Evolutionary conservation across 2,329 filamentous ascomycete species (phyloP), one percentile per base, ranked within the genome.

Genomic region (Elsinoe batatas): DNA sequence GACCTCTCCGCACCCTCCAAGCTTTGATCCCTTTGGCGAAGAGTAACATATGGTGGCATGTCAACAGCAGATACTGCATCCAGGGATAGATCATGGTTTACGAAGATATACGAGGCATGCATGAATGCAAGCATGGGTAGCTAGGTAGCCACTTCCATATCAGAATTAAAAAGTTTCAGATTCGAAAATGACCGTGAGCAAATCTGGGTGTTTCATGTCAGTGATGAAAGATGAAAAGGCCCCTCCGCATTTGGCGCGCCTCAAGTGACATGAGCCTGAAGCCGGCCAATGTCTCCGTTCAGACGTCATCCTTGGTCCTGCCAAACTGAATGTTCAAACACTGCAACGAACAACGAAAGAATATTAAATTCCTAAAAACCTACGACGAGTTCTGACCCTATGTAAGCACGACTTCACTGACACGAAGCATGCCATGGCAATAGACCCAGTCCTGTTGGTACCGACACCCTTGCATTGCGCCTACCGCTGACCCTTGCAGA

Each of bases 381-480:
- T 30, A 15, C 12, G 33, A 33, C 22, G 2, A 11, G 18, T 10
- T 10, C 7, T 15, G 30, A 35, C 6, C 44, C 32, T 12, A 49
- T 49, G 32, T 4, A 49, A 49, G 26, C 44, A 36, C 44, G 26
- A 15, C 2, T 18, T 18, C 26, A 20, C 33, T 15, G 11, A 10
- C 47, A 18, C 15, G n/a, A 43, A 30, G 20, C 20, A 53, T 44
- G 56, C 40, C 53, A 66, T 67, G 64, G 64, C 64, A 54, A 65
- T 67, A 57, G 64, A 67, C 57, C 60, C 57, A 15, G 62, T 64
- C 30, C 57, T 61, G 64, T 65, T 46, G 36, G 61, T 50, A 36
- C 13, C 20, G 4, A 13, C n/a, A 22, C n/a, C 26, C 38, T 32
- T 47, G 35, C 10, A 47, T 3, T 8, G 5, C 6, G 15, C 20